Base-by-base conservation (phyloP, 306 rosid genomes). In the Trifolium fragiferum region DNA sequence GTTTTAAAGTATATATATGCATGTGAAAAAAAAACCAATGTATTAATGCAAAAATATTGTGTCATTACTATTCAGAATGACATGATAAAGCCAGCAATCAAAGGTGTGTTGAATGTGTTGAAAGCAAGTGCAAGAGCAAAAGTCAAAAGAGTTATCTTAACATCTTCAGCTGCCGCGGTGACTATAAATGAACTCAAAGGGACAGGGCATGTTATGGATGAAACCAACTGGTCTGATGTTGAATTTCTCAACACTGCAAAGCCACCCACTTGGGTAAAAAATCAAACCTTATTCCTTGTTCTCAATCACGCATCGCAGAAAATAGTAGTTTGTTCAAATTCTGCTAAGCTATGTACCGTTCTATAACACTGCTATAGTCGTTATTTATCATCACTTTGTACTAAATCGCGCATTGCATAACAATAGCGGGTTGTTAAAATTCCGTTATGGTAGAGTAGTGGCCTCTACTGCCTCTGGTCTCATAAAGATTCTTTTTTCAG, bases 141-240 rank as follows among this genome's bases (percentile, higher is more conserved):
- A 47, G 90, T 92, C 14, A 90, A 86, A 61, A 82, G 93, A 44
- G 96, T 92, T 27, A 83, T 92, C 68, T 55, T 89, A 82, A 92
- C 97, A 78, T 92, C 97, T 68, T 92, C 97, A 43, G 88, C 92
- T 21, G 93, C 97, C 66, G 85, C 96, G 44, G 92, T 88, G 1
- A 80, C 90, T 1, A 82, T 88, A 79, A 92, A 79, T 59, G 70
- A 80, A 11, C 80, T 81, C 73, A 55, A 64, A 6, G 96, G 80
- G 37, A 82, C 91, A 3, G 92, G 75, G 72, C 58, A 88, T 79
- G 85, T 89, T 20, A 50, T 78, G 80, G 83, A 84, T 68, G 97
- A 92, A 81, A 82, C 69, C 41, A 78, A 77, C 47, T 92, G 97
- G 97, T 86, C 84, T 57, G 96, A 92, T 59, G 76, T 82, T 32